Evolutionary conservation across 1,139 yeast genomes (phyloP).

Genomic region (Magnusiomyces ingens): DNA sequence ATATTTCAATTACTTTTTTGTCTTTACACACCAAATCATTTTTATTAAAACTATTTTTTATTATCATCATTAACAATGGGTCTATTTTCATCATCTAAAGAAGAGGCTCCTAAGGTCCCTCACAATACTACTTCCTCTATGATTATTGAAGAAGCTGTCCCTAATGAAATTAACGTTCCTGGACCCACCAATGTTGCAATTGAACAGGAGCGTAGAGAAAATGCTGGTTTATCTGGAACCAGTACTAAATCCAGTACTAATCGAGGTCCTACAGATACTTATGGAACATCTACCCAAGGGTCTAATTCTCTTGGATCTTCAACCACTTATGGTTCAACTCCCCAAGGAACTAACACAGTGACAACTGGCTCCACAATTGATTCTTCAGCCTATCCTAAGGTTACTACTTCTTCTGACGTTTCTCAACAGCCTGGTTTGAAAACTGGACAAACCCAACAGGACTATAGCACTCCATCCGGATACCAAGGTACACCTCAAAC

Average conservation of each 20-base stretch:
- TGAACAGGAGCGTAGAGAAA: slow-evolving; percentile 6
- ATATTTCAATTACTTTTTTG: background rate
- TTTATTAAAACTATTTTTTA: background rate
- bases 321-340: background rate
- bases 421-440: background rate
- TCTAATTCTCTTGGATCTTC: slow-evolving; percentile 2
- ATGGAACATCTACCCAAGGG: slow-evolving; percentile 2
- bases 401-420: background rate
- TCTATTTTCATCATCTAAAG: background rate
- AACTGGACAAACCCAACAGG: background rate
- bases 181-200: slow-evolving; percentile 13
- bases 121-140: slow-evolving; percentile 4
- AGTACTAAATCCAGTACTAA: background rate
- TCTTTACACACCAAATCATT: background rate
- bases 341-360: background rate
- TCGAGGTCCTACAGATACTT: background rate
- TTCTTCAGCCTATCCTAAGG: background rate
- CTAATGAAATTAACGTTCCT: slow-evolving; percentile 7
- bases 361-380: background rate
- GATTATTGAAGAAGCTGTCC: slow-evolving; percentile 14
- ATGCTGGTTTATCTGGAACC: slow-evolving; percentile 2
- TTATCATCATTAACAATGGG: background rate
- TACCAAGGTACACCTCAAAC: background rate
- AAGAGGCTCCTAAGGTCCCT: background rate
- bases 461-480: background rate